Conservation (phyloP, 139 green algal genomes). For the Chlorella sp. region DNA sequence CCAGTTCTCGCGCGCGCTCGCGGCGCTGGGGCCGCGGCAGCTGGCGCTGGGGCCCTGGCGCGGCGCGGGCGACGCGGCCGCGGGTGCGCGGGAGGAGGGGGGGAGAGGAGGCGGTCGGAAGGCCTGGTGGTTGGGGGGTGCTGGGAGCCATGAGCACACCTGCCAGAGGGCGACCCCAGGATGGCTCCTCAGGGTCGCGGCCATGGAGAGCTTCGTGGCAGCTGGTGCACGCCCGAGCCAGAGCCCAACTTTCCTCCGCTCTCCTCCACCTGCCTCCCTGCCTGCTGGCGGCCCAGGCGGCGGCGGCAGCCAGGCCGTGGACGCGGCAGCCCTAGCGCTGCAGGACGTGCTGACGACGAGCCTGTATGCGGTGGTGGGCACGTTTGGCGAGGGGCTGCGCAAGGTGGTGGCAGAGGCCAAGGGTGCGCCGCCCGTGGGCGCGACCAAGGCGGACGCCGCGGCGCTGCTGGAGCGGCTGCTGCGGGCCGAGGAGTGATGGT, state of each 20-base stretch:
- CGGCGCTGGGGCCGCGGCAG: conserved; percentile 13
- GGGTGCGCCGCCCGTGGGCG: not conserved
- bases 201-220: not conserved
- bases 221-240: not conserved
- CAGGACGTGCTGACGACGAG: conserved; percentile 17
- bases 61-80: conserved; percentile 6
- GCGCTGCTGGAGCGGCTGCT: conserved; percentile 28
- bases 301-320: not conserved
- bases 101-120: not conserved
- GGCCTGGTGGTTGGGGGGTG: not conserved
- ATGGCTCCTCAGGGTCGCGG: no score
- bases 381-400: conserved; percentile 22
- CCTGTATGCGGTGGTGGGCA: conserved; percentile 3
- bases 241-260: not conserved
- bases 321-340: conserved; percentile 14
- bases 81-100: not conserved
- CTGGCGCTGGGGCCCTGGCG: conserved; percentile 28
- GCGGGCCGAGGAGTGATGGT: conserved; percentile 14
- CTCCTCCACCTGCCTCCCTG: not conserved
- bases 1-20: conserved; percentile 5
- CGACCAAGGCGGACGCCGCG: not conserved
- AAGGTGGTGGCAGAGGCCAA: conserved; percentile 20
- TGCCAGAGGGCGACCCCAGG: no score
- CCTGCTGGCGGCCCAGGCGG: no score
- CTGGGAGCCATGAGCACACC: not conserved